Evolutionary conservation across 139 green algal species (phyloP).

Genomic region (Monoraphidium neglectum): DNA sequence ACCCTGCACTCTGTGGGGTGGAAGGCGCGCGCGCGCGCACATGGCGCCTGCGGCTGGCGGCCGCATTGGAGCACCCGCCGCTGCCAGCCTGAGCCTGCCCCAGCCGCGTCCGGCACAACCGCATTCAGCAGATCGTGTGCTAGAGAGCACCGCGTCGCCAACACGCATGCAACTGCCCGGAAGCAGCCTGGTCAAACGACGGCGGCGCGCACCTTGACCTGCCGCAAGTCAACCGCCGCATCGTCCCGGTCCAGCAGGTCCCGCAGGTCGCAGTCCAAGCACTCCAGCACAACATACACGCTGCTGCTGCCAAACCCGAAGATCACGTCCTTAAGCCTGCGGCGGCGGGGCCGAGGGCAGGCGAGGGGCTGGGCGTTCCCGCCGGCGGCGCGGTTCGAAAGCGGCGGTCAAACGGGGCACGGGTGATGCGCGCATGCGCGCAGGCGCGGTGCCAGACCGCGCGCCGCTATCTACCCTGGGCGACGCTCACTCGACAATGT

Average conservation of each 20-base stretch:
- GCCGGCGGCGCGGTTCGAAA: not conserved
- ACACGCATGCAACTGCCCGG: not conserved
- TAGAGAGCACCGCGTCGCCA: not conserved
- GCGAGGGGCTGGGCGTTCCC: no score
- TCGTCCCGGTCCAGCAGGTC: conserved; percentile 44
- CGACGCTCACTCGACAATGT: conserved; percentile 48
- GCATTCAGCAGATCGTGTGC: not conserved
- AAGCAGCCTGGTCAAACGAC: not conserved
- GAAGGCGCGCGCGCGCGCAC: no score
- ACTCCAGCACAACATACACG: conserved; percentile 70
- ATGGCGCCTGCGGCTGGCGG: no score
- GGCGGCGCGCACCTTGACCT: not conserved
- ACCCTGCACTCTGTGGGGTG: no score
- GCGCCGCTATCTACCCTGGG: no score
- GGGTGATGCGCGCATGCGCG: no score
- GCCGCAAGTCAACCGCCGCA: not conserved
- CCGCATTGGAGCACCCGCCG: no score
- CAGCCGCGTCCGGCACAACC: no score
- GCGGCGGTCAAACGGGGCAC: no score
- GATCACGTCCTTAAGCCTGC: conserved; percentile 69
- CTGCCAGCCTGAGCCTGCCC: not conserved
- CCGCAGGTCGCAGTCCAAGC: conserved; percentile 59
- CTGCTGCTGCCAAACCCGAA: conserved; percentile 41
- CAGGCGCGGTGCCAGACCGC: no score
- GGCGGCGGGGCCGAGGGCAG: no score